These are phyloP conservation scores for Arabis hirsuta DNA, from an alignment of 345 rosid genomes.

Conservation along the genomic window DNA sequence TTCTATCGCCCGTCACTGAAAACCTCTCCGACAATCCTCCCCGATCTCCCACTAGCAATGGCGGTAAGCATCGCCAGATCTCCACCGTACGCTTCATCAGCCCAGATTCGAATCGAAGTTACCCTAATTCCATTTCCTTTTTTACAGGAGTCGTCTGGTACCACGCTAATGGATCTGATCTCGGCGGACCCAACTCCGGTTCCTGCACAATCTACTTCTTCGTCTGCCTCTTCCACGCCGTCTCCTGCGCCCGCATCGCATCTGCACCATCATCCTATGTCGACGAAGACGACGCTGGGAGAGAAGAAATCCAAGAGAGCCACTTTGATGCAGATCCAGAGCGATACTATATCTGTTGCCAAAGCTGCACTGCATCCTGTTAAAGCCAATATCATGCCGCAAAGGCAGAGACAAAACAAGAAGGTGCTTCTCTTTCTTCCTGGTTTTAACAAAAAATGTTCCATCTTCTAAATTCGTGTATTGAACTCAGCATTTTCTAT, in stretches of 20 bases:
- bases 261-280: slow-evolving; percentile 45
- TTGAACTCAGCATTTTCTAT: not conserved
- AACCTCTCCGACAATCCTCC: slow-evolving; percentile 24
- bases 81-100: slow-evolving; percentile 18
- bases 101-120: slow-evolving; percentile 21
- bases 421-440: slow-evolving; percentile 48
- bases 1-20: slow-evolving; percentile 17
- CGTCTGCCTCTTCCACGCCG: slow-evolving; percentile 46
- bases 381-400: slow-evolving; percentile 72
- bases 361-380: slow-evolving; percentile 81
- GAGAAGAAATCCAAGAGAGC: slow-evolving; percentile 87
- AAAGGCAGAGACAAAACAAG: slow-evolving; percentile 69
- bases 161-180: slow-evolving; percentile 97
- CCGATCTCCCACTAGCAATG: slow-evolving; percentile 44
- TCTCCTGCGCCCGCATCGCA: slow-evolving; percentile 39
- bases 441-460: not conserved
- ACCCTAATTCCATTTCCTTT: slow-evolving; percentile 6
- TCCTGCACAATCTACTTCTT: slow-evolving; percentile 51
- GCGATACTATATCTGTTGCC: slow-evolving; percentile 88
- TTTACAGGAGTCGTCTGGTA: slow-evolving; percentile 81
- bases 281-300: slow-evolving; percentile 64
- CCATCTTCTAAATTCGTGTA: not conserved
- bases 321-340: slow-evolving; percentile 88
- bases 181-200: slow-evolving; percentile 77
- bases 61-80: slow-evolving; percentile 44